phyloP scores from a whole-genome alignment of 371 early-diverging fungal genomes.

The Mortierella sp. region DNA sequence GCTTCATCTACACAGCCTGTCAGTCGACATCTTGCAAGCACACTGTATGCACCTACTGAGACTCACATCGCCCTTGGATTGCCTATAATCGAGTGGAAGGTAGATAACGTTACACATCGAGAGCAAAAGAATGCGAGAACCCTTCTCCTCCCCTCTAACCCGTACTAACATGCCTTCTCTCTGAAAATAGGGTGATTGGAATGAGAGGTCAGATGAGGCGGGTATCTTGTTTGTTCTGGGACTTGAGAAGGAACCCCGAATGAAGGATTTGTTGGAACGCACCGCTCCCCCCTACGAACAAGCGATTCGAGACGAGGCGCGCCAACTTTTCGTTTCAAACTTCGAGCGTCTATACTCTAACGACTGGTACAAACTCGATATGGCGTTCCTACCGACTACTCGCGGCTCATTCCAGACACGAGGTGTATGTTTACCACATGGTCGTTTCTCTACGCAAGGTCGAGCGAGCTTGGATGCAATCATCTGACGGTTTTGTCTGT shows the following conservation, averaged over 20 bases:
- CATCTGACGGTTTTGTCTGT: too few species aligned
- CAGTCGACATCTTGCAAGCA: slow-evolving; percentile 71
- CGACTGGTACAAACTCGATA: slow-evolving; percentile 57
- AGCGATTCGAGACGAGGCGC: slow-evolving; percentile 58
- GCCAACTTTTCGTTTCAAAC: slow-evolving; percentile 81
- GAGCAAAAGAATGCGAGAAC: slow-evolving; percentile 56
- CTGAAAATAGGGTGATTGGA: slow-evolving; percentile 47
- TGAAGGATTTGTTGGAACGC: slow-evolving; percentile 61
- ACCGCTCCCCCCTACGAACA: slow-evolving; percentile 60
- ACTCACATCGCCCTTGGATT: slow-evolving; percentile 68
- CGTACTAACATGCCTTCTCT: not conserved
- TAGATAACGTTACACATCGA: slow-evolving; percentile 44
- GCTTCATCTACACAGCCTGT: slow-evolving; percentile 19
- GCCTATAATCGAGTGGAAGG: slow-evolving; percentile 78
- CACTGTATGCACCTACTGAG: slow-evolving; percentile 81
- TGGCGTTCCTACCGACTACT: slow-evolving; percentile 74
- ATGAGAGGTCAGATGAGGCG: slow-evolving; percentile 61
- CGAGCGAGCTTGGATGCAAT: too few species aligned
- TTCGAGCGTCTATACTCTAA: slow-evolving; percentile 64
- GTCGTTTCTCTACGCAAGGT: too few species aligned
- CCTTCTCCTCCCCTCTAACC: not conserved
- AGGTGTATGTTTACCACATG: too few species aligned
- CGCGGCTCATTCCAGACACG: slow-evolving; percentile 60
- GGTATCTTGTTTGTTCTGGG: slow-evolving; percentile 76
- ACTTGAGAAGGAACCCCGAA: slow-evolving; percentile 64